These are phyloP conservation scores for Ambrosia artemisiifolia DNA, from an alignment of 129 eudicot genomes.

Conservation along the genomic window DNA sequence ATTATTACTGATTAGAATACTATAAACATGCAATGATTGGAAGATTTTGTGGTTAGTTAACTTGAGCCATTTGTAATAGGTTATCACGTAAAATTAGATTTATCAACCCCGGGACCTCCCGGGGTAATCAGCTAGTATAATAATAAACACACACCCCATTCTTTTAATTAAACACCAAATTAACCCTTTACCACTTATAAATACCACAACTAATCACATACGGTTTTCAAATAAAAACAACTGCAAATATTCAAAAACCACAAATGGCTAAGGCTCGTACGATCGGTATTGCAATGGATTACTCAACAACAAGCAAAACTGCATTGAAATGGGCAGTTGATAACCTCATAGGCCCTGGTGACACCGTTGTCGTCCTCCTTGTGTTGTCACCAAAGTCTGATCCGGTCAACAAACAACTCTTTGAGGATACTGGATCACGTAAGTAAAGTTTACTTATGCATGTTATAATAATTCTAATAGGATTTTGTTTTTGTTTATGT, in stretches of 20 bases:
- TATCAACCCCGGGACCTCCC: too few species aligned
- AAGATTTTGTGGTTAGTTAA: too few species aligned
- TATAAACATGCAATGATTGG: too few species aligned
- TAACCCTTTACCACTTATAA: conserved; percentile 1
- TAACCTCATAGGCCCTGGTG: conserved; percentile 54
- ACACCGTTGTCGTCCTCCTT: conserved; percentile 46
- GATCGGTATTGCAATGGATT: conserved; percentile 72
- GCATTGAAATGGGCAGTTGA: conserved; percentile 64
- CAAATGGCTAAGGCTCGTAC: conserved; percentile 54
- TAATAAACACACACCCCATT: background rate
- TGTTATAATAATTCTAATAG: too few species aligned
- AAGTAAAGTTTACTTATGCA: background rate
- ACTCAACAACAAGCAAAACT: conserved; percentile 68
- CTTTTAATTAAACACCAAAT: background rate
- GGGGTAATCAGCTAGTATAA: too few species aligned
- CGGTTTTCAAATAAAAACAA: background rate
- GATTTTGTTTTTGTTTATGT: too few species aligned
- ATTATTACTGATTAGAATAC: too few species aligned
- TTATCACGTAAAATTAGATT: too few species aligned
- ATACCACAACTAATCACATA: background rate
- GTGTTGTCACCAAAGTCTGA: conserved; percentile 65
- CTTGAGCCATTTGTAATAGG: too few species aligned
- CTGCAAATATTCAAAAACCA: background rate
- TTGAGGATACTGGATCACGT: conserved; percentile 81
- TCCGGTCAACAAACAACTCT: conserved; percentile 64